Conservation (phyloP, 441 rosid species). For the Populus tomentosa region DNA sequence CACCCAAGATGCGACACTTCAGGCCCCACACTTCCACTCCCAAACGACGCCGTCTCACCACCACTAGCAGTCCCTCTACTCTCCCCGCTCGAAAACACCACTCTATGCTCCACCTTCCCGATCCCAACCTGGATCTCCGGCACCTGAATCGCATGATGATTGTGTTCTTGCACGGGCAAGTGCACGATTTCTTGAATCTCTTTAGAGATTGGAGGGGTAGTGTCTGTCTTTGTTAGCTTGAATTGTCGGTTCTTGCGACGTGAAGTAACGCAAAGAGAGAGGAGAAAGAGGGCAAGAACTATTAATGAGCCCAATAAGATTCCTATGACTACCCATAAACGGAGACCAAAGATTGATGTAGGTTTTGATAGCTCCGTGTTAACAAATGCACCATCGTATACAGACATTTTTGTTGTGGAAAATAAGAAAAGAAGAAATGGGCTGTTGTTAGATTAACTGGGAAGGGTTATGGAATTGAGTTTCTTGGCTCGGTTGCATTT, state of each 20-base stretch:
- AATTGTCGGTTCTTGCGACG: constrained; percentile 54
- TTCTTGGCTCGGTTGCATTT: not conserved
- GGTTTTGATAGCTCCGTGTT: constrained; percentile 78
- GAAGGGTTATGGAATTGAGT: too few relatives aligned
- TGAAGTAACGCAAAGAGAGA: constrained; percentile 84
- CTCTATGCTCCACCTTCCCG: constrained; percentile 81
- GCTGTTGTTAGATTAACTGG: not conserved
- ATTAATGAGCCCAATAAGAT: constrained; percentile 77
- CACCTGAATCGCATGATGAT: constrained; percentile 32
- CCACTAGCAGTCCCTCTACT: constrained; percentile 74
- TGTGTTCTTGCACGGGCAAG: constrained; percentile 32
- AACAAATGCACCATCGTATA: constrained; percentile 71
- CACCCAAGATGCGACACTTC: constrained; percentile 98
- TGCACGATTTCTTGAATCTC: constrained; percentile 77
- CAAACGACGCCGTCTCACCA: constrained; percentile 68
- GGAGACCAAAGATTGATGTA: constrained; percentile 87
- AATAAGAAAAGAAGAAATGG: not conserved
- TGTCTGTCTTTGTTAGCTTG: constrained; percentile 10
- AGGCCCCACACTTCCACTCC: constrained; percentile 74
- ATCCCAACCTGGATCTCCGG: constrained; percentile 79
- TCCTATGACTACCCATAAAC: constrained; percentile 91
- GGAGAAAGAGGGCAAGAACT: constrained; percentile 68
- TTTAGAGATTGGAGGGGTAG: constrained; percentile 68
- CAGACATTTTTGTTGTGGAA: constrained; percentile 34
- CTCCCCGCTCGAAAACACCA: constrained; percentile 84